These are phyloP conservation scores for Novymonas esmeraldas DNA, from an alignment of 208 protist genomes.

Conservation along the genomic window DNA sequence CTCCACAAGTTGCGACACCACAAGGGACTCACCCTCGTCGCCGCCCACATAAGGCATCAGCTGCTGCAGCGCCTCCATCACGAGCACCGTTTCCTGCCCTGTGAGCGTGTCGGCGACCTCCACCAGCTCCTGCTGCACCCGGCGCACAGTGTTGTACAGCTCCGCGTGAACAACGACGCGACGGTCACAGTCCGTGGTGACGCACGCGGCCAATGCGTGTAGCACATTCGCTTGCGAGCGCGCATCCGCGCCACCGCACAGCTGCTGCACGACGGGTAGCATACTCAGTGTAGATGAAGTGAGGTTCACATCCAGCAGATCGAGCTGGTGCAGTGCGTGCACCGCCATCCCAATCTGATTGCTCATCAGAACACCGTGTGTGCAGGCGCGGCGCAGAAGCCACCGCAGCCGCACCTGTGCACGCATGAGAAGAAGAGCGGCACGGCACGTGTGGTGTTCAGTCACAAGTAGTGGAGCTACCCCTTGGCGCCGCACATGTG, in stretches of 20 bases:
- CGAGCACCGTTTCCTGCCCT: conserved; percentile 49
- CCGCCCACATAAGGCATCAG: conserved; percentile 36
- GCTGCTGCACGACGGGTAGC: conserved; percentile 23
- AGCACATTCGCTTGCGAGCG: conserved; percentile 58
- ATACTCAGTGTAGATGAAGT: neutral
- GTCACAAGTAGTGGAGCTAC: too few species aligned
- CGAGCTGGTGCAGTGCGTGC: conserved; percentile 49
- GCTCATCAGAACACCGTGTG: conserved; percentile 38
- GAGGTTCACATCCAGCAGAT: conserved; percentile 14
- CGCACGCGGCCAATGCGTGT: conserved; percentile 39
- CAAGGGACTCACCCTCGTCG: neutral
- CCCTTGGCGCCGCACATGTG: too few species aligned
- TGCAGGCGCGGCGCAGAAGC: conserved; percentile 36
- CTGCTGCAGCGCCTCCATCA: conserved; percentile 56
- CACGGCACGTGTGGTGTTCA: too few species aligned
- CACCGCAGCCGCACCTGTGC: conserved; percentile 13
- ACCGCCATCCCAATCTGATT: conserved; percentile 47
- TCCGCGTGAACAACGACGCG: conserved; percentile 26
- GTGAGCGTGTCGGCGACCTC: conserved; percentile 40
- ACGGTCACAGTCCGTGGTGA: conserved; percentile 29
- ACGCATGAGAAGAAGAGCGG: neutral
- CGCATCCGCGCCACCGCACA: conserved; percentile 31
- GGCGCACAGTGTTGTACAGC: conserved; percentile 25
- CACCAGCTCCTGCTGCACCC: conserved; percentile 40
- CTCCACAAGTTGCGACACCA: conserved; percentile 28